These are phyloP conservation scores for Hypoxylon sp. DNA, from an alignment of 2,329 filamentous ascomycete genomes.

Conservation along the genomic window DNA sequence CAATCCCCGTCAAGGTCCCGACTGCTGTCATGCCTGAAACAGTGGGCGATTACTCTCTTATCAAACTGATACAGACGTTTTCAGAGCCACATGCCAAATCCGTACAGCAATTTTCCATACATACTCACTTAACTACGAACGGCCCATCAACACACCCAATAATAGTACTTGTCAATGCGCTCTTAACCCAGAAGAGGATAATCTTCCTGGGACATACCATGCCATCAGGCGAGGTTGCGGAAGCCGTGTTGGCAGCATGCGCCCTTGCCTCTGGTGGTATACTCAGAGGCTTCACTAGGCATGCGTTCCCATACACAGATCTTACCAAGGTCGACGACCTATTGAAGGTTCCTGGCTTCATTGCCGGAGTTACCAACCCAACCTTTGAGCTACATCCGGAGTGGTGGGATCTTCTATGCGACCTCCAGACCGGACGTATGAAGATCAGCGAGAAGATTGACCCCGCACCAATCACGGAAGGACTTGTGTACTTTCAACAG, in stretches of 20 bases:
- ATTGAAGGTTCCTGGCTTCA: conserved; percentile 95
- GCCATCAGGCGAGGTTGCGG: conserved; percentile 94
- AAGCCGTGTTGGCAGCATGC: conserved; percentile 98
- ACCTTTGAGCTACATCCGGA: conserved; percentile 95
- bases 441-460: conserved; percentile 95
- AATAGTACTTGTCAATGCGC: conserved; percentile 92
- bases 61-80: conserved; percentile 97
- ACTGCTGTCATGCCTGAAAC: conserved; percentile 95
- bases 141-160: conserved; percentile 93
- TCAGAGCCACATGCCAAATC: conserved; percentile 85
- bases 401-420: conserved; percentile 98
- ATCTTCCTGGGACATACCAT: conserved; percentile 97
- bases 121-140: conserved; percentile 93
- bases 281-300: conserved; percentile 92
- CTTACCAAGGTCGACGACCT: conserved; percentile 98
- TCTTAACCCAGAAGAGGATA: conserved; percentile 95
- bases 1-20: conserved; percentile 96
- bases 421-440: conserved; percentile 91
- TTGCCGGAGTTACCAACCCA: conserved; percentile 97
- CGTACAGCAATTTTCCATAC: conserved; percentile 86
- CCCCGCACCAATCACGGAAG: conserved; percentile 83
- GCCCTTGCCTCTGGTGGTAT: conserved; percentile 92
- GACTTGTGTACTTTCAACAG: conserved; percentile 88
- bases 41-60: conserved; percentile 95
- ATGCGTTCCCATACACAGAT: conserved; percentile 98